Evolutionary conservation across 164 flowering plant genomes (phyloP).

Genomic region (Vitis rupestris): DNA sequence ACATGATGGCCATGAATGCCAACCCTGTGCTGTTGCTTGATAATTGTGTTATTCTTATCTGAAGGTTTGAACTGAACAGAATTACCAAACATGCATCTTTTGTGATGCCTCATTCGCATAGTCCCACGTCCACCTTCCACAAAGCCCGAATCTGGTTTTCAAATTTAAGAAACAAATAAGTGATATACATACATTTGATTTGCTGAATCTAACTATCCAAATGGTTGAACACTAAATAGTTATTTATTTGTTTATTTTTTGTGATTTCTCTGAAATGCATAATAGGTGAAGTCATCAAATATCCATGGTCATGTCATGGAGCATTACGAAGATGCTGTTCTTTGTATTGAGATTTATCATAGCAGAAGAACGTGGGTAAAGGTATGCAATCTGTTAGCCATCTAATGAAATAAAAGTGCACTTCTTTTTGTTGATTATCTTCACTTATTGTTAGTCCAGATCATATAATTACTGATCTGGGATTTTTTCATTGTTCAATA

Average conservation of each 20-base stretch:
- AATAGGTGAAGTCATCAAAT: conserved; percentile 45
- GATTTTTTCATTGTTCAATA: not conserved
- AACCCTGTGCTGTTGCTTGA: no score
- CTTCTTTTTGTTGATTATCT: not conserved
- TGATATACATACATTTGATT: not conserved
- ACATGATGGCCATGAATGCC: no score
- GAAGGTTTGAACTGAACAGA: not conserved
- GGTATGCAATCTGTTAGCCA: conserved; percentile 27
- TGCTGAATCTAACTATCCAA: not conserved
- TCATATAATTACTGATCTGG: not conserved
- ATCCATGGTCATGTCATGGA: conserved; percentile 35
- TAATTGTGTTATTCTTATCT: not conserved
- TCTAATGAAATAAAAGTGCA: not conserved
- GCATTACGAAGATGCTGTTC: conserved; percentile 58
- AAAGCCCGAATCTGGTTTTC: no score
- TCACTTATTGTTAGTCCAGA: not conserved
- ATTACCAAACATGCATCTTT: no score
- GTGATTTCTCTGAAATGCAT: conserved; percentile 8
- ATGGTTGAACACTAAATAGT: not conserved
- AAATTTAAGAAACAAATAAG: not conserved
- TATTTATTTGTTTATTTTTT: not conserved
- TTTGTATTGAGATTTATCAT: conserved; percentile 74
- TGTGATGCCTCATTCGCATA: no score
- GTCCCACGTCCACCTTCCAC: no score
- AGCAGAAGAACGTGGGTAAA: conserved; percentile 31